Base-by-base conservation (phyloP, 495 filamentous ascomycete genomes). In the Neurospora sp. region DNA sequence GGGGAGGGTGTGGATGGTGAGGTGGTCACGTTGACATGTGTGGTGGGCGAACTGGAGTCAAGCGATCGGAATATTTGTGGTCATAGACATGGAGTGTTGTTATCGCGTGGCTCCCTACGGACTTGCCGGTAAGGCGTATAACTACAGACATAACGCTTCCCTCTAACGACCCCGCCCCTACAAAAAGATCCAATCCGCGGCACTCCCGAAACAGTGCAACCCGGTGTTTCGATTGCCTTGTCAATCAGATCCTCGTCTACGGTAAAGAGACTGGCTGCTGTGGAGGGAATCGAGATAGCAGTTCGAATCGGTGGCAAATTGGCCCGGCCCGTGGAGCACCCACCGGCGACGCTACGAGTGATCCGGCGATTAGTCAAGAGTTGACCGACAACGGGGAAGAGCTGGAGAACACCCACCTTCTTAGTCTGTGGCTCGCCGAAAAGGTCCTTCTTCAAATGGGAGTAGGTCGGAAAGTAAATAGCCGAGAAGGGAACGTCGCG, bases 381-480 rank as follows among this genome's bases (percentile, higher is more conserved):
- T 23, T 7, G 98, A 85, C 96, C 96, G 69, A 96, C 96, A 66
- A 98, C 93, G 2, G 93, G 10, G 10, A 99, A 89, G 71, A 99
- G 92, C 82, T 98, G 94, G 31, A 97, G 75, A 69, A 99, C 88
- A 40, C 96, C 94, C 54, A 98, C 92, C 81, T 93, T 94, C 85
- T 97, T 93, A 69, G 89, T 92, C n/a, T 86, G 86, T 12, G 90
- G 88, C 82, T 99, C 96, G 82, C 96, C 96, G 77, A 98, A 98
- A 79, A 92, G 86, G 82, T 97, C 95, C 77, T 89, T 87, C 86
- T 99, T 99, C 71, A 99, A 84, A 81, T 99, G 96, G 75, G 89
- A 90, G 84, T 99, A 99, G 27, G 93, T 92, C 10, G 96, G 95
- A 89, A 99, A 99, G 85, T 99, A 99, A 79, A 99, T 98, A 73